These are phyloP conservation scores for Phylloporus sp. DNA, from an alignment of 768 basidiomycete genomes.

Conservation along the genomic window DNA sequence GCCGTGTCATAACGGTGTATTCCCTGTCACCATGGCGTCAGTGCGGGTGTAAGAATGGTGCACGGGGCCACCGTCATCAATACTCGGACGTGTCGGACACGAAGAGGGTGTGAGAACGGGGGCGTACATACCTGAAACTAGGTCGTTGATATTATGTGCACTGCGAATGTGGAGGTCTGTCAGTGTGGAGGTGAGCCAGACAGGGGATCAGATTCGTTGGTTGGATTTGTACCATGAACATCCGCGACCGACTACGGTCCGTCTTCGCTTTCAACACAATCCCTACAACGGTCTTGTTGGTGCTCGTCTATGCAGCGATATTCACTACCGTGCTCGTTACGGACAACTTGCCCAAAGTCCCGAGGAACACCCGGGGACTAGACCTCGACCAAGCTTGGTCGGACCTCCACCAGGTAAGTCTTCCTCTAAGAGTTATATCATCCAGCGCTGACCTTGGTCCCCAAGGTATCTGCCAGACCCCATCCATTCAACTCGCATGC, in stretches of 20 bases:
- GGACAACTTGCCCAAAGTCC: constrained; percentile 44
- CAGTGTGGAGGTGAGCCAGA: no score
- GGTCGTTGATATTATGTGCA: no score
- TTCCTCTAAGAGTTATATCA: not conserved
- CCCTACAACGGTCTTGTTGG: constrained; percentile 43
- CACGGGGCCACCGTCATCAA: no score
- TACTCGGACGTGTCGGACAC: no score
- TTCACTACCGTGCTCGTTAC: constrained; percentile 45
- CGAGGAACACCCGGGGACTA: constrained; percentile 40
- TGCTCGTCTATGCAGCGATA: constrained; percentile 44
- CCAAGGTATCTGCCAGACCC: constrained; percentile 59
- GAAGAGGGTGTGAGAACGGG: not conserved
- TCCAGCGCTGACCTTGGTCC: not conserved
- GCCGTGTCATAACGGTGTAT: no score
- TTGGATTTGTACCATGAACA: constrained; percentile 19
- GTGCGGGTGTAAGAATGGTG: no score
- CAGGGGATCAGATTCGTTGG: not conserved
- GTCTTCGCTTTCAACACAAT: constrained; percentile 36
- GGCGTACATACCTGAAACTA: not conserved
- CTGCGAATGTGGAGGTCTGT: no score
- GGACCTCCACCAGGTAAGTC: constrained; percentile 51
- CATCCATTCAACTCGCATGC: constrained; percentile 77
- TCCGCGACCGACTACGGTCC: constrained; percentile 21
- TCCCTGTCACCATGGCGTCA: no score
- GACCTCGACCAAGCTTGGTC: constrained; percentile 50